These are phyloP conservation scores for Claviceps africana DNA, from an alignment of 2,329 filamentous ascomycete genomes.

Conservation along the genomic window DNA sequence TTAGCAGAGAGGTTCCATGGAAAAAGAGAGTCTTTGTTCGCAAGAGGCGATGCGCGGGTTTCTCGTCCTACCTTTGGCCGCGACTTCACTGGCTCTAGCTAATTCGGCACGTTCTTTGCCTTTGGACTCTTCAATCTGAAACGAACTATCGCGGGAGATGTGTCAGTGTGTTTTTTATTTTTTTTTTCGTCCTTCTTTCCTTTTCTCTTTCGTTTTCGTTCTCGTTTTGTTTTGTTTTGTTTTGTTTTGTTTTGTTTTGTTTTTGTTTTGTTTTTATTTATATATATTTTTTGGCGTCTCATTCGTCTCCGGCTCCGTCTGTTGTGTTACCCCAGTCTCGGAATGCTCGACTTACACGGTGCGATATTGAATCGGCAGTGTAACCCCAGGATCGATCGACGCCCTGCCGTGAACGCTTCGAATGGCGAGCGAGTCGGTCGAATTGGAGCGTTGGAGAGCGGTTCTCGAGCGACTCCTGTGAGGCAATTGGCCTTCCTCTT, in stretches of 20 bases:
- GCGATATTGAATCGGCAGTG: constrained; percentile 39
- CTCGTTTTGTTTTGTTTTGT: too few relatives aligned
- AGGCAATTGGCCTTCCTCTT: constrained; percentile 14
- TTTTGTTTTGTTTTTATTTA: background rate
- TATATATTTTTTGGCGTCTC: too few relatives aligned
- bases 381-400: constrained; percentile 13
- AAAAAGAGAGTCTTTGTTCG: background rate
- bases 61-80: constrained; percentile 26
- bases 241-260: too few relatives aligned
- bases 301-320: background rate
- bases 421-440: constrained; percentile 27
- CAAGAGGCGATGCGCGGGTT: background rate
- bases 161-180: too few relatives aligned
- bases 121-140: constrained; percentile 41
- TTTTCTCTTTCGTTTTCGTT: background rate
- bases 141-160: constrained; percentile 21
- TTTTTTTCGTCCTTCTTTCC: too few relatives aligned
- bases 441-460: constrained; percentile 12
- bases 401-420: constrained; percentile 21
- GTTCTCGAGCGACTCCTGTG: constrained; percentile 9
- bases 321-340: background rate
- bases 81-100: constrained; percentile 26
- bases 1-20: background rate
- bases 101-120: constrained; percentile 27
- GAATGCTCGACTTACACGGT: constrained; percentile 28